Evolutionary conservation across 139 green algal species (phyloP), one percentile per base, ranked within the genome.

Genomic region (Coccomyxa sp.): DNA sequence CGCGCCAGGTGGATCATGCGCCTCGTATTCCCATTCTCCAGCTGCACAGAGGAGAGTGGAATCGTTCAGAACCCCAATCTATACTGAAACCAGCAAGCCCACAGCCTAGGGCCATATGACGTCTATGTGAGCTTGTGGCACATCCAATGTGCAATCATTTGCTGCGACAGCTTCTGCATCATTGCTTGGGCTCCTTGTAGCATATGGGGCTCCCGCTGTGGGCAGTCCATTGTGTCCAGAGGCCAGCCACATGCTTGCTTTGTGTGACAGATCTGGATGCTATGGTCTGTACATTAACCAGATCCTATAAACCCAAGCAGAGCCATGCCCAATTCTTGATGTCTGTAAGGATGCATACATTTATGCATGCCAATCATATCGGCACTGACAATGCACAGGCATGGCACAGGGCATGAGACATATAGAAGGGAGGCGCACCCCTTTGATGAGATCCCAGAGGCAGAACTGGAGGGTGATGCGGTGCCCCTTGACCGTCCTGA

Each of bases 381-480:
- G 18, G 8, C 8, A 71, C 8, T 36, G 8, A 36, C 33, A 73
- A 33, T n/a, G 44, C 14, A 29, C 44, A 29, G n/a, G n/a, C n/a
- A n/a, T n/a, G n/a, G n/a, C n/a, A n/a, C n/a, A n/a, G n/a, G n/a
- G n/a, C n/a, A n/a, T n/a, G n/a, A n/a, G n/a, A n/a, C n/a, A n/a
- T n/a, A n/a, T 29, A 38, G 64, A 1, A 10, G 7, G 31, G 44
- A 38, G 31, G 31, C 39, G 72, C 55, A 90, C 39, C 76, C 88
- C 82, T 73, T 91, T 91, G 78, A 93, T 83, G 34, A 91, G 86
- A 85, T 97, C 93, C 93, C 93, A 97, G 38, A 97, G 39, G 83
- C 86, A 90, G 82, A 89, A 97, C 83, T 89, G 90, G 74, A 92
- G 75, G 37, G 83, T 94, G 69, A 94, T 83, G 71, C 86, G 89